Evolutionary conservation across 2,329 filamentous ascomycete genomes (phyloP), one percentile per base, ranked within the genome.

Genomic region (Fusarium austroafricanum): DNA sequence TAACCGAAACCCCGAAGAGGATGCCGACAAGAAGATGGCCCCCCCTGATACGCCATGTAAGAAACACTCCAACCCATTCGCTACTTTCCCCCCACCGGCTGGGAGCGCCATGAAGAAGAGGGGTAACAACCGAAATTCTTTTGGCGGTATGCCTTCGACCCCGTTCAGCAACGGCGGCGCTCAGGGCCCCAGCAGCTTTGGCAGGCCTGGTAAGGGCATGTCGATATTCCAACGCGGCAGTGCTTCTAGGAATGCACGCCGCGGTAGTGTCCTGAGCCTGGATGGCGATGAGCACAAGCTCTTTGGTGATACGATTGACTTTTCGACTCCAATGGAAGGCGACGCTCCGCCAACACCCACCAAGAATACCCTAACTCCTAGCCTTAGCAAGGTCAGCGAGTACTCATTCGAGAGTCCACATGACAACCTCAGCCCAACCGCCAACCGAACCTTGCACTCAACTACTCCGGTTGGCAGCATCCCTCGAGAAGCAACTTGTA

Each of bases 21-120:
- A 83, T 78, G 74, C 68, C 80, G 82, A 75, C 79, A 81, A 85
- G 78, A 89, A 90, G 75, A 82, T 87, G 73, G 86, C 87, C 29
- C 94, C 97, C 84, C 95, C 96, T 1, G 96, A 98, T 76, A 99
- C 96, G 2, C 96, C 96, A 2, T 98, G 96, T 80, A 99, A 98
- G 82, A 94, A 96, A 76, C 90, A 91, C 53, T 83, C 85, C 6
- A 90, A 88, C 70, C 81, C 90, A 58, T 88, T 94, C 80, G 84
- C 91, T 72, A 88, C 91, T 51, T 87, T 87, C 78, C 88, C 89
- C 1, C 86, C 84, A 2, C 82, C 82, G 2, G 82, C 83, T 14
- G 89, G 88, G 52, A 90, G 86, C 70, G 83, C 83, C 10, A 84
- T 90, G 55, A 91, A 90, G 79, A 75, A 86, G 89, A 76, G 86